Conservation (phyloP, 495 filamentous ascomycete species). For the Penicillium riverlandense region DNA sequence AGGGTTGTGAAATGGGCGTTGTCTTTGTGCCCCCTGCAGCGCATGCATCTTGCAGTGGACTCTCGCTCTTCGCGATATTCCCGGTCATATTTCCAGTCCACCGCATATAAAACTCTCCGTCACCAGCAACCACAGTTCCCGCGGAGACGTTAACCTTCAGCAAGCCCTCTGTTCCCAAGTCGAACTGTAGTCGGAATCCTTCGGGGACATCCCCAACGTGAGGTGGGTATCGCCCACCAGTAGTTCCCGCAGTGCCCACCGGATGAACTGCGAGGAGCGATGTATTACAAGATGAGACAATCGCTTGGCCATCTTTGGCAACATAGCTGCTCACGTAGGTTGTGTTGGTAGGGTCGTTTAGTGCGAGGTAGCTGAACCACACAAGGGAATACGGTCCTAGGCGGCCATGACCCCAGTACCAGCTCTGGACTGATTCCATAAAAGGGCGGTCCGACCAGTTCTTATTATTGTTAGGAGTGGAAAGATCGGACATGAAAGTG, state of each 20-base stretch:
- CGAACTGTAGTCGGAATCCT: slow-evolving; percentile 11
- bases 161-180: not conserved
- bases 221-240: slow-evolving; percentile 14
- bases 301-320: slow-evolving; percentile 13
- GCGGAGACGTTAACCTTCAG: slow-evolving; percentile 15
- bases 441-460: slow-evolving; percentile 27
- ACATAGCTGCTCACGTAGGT: slow-evolving; percentile 27
- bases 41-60: not conserved
- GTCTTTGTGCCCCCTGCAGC: not conserved
- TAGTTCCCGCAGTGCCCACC: slow-evolving; percentile 3
- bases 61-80: slow-evolving; percentile 4
- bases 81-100: slow-evolving; percentile 20
- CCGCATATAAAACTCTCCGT: slow-evolving; percentile 15
- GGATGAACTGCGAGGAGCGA: slow-evolving; percentile 10
- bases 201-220: slow-evolving; percentile 9
- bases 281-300: slow-evolving; percentile 11
- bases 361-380: slow-evolving; percentile 28
- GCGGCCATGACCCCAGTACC: slow-evolving; percentile 37
- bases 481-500: not conserved
- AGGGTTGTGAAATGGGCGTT: not conserved
- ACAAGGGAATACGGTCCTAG: slow-evolving; percentile 31
- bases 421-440: slow-evolving; percentile 12
- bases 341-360: slow-evolving; percentile 7
- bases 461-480: not conserved
- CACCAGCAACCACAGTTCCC: slow-evolving; percentile 5